These are phyloP conservation scores for Aquanectria penicillioides DNA, from an alignment of 2,329 filamentous ascomycete genomes.

Conservation along the genomic window DNA sequence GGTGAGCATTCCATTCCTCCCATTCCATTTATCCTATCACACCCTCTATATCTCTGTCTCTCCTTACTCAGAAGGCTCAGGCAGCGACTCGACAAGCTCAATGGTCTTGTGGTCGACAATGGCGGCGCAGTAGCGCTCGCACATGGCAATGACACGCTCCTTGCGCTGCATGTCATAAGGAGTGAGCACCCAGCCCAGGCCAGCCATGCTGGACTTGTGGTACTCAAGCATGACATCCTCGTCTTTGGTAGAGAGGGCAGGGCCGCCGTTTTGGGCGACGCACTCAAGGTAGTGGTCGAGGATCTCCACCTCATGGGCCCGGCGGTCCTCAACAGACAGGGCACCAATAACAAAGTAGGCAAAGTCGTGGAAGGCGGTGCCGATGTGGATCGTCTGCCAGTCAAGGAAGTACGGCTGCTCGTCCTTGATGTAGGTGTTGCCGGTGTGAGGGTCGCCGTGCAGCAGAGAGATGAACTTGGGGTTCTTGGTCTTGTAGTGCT, in stretches of 20 bases:
- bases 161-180: background rate
- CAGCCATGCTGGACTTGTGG: slow-evolving; percentile 7
- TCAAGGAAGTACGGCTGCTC: slow-evolving; percentile 23
- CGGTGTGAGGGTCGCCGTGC: slow-evolving; percentile 25
- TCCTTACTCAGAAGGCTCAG: background rate
- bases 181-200: slow-evolving; percentile 6
- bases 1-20: too few species aligned
- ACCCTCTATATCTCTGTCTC: too few species aligned
- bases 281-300: slow-evolving; percentile 33
- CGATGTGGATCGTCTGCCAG: slow-evolving; percentile 22
- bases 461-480: slow-evolving; percentile 17
- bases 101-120: slow-evolving; percentile 16
- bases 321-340: slow-evolving; percentile 35
- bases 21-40: too few species aligned
- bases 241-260: slow-evolving; percentile 1
- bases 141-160: slow-evolving; percentile 17
- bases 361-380: slow-evolving; percentile 26
- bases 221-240: slow-evolving; percentile 1
- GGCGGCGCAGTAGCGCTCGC: slow-evolving; percentile 11
- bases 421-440: slow-evolving; percentile 20
- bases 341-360: slow-evolving; percentile 20
- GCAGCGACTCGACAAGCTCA: slow-evolving; percentile 3
- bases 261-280: slow-evolving; percentile 23
- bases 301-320: slow-evolving; percentile 50
- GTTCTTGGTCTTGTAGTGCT: slow-evolving; percentile 20